Conservation (phyloP, 1,284 basidiomycete genomes). For the Apiotrichum montevideense region DNA sequence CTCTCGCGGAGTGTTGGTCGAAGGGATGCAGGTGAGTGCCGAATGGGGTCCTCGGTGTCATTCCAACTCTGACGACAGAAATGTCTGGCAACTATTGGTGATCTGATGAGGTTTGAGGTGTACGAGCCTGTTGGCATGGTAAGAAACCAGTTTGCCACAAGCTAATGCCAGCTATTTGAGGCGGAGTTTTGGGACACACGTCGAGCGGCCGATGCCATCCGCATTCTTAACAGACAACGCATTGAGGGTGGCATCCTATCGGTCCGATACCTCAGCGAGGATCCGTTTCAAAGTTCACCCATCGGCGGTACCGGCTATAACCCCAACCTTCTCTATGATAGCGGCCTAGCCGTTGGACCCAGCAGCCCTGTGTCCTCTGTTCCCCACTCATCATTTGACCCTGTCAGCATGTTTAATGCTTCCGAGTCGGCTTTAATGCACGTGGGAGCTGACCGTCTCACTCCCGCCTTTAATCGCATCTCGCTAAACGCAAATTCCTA, state of each 20-base stretch:
- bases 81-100: slow-evolving; percentile 20
- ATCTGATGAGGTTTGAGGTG: slow-evolving; percentile 18
- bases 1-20: slow-evolving; percentile 5
- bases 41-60: background rate
- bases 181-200: slow-evolving; percentile 40
- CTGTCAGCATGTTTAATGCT: background rate
- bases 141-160: slow-evolving; percentile 1
- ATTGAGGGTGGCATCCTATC: slow-evolving; percentile 15
- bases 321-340: too few relatives aligned
- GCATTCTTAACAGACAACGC: slow-evolving; percentile 17
- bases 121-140: slow-evolving; percentile 20
- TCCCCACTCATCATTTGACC: slow-evolving; percentile 2
- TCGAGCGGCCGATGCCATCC: slow-evolving; percentile 23
- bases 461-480: too few relatives aligned
- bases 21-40: slow-evolving; percentile 17
- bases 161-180: slow-evolving; percentile 23
- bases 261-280: slow-evolving; percentile 6
- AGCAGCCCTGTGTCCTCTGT: too few relatives aligned
- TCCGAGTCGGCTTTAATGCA: too few relatives aligned
- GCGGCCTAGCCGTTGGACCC: too few relatives aligned
- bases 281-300: slow-evolving; percentile 10
- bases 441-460: too few relatives aligned
- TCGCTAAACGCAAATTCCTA: too few relatives aligned
- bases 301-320: background rate
- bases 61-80: slow-evolving; percentile 7